Evolutionary conservation across 1,284 basidiomycete species (phyloP), one percentile per base, ranked within the genome.

Genomic region (Ustilago tritici): DNA sequence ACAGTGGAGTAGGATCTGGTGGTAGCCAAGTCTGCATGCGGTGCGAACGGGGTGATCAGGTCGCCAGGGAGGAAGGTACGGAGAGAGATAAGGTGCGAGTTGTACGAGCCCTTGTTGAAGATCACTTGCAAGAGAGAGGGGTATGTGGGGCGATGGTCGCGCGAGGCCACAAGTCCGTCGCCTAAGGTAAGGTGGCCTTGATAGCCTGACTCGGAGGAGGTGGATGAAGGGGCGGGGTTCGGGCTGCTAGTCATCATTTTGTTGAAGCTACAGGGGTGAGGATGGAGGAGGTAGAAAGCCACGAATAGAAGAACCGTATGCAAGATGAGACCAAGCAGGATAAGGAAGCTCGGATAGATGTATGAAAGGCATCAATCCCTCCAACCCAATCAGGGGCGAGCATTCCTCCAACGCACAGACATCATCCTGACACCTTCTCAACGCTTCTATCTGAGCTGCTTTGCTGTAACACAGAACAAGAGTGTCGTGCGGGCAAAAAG

Each of bases 61-160:
- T 82, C 68, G 17, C 75, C 78, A 31, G 57, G 59, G 4, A 41
- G 43, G 23, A 80, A 83, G 47, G 60, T 35, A 31, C 71, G 76
- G 0, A 66, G 40, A 5, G 82, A 76, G 40, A 83, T 74, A 19
- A 82, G 72, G 50, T 73, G 77, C 19, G 81, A 82, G 61, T 82
- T 82, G 77, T 82, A 84, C 15, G 74, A 73, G 28, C 83, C 83
- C 28, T 77, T 74, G 68, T 79, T 70, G 69, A 84, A 84, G 52
- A 75, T 36, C n/a, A 84, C 81, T 47, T 78, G 70, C 35, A 84
- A 67, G 9, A 71, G 60, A 1, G 70, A 78, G 1, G 82, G 78
- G 53, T 83, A 79, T 1, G 83, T 84, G 9, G 83, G 70, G 9
- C 38, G 61, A 79, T 84, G 82, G 4, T 64, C 36, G 2, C 43